phyloP scores from a whole-genome alignment of 2,329 filamentous ascomycete genomes.

The Fusarium brevicatenulatum region DNA sequence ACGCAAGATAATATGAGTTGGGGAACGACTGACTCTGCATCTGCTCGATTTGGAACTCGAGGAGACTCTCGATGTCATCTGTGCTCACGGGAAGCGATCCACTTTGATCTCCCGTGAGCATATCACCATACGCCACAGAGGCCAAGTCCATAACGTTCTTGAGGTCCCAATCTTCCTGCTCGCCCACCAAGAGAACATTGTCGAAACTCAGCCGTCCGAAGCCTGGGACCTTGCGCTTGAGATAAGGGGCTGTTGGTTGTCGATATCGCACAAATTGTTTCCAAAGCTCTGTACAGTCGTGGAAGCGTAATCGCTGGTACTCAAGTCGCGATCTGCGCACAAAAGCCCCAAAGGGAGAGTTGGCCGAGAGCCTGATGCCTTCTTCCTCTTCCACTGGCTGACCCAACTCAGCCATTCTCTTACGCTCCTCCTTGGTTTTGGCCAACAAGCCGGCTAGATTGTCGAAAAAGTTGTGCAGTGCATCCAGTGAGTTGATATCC shows the following conservation, averaged over 20 bases:
- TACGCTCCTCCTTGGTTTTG: slow-evolving; percentile 70
- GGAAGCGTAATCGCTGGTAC: slow-evolving; percentile 82
- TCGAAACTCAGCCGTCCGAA: slow-evolving; percentile 69
- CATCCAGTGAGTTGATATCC: slow-evolving; percentile 83
- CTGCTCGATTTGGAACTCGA: slow-evolving; percentile 89
- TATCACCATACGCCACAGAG: slow-evolving; percentile 62
- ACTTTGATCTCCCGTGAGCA: slow-evolving; percentile 57
- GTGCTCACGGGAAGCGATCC: slow-evolving; percentile 69
- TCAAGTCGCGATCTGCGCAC: slow-evolving; percentile 81
- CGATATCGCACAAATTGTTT: slow-evolving; percentile 83
- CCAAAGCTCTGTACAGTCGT: slow-evolving; percentile 83
- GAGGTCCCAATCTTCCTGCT: slow-evolving; percentile 60
- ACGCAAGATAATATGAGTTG: neutral
- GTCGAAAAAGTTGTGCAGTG: slow-evolving; percentile 80
- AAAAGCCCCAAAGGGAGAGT: slow-evolving; percentile 84
- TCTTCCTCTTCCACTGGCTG: slow-evolving; percentile 57
- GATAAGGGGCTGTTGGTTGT: slow-evolving; percentile 74
- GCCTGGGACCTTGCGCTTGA: slow-evolving; percentile 70
- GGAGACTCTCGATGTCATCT: slow-evolving; percentile 80
- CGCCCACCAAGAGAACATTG: slow-evolving; percentile 61
- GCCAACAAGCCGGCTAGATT: slow-evolving; percentile 66
- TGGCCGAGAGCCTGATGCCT: slow-evolving; percentile 72
- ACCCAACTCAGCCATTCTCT: slow-evolving; percentile 61
- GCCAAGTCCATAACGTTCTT: slow-evolving; percentile 58
- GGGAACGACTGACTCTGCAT: slow-evolving; percentile 75